A percentile compares a stretch with the other conserved stretches of the same genome.
These are phyloP conservation scores for Tephrocybe sp. DNA, from an alignment of 768 basidiomycete species.

Conservation along the genomic window DNA sequence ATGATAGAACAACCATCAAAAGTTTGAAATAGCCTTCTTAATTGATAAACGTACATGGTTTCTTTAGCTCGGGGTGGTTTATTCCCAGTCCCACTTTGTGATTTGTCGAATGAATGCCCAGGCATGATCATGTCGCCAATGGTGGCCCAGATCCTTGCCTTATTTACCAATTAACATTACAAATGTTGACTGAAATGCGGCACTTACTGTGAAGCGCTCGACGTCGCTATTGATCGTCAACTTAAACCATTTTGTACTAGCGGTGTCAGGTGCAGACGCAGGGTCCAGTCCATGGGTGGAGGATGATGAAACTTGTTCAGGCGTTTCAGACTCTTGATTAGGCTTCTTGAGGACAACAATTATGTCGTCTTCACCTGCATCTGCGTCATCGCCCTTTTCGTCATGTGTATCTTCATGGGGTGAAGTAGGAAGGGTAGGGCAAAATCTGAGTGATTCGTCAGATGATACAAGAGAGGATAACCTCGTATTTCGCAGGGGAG, in stretches of 20 bases:
- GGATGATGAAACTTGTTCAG: too few species aligned
- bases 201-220: constrained; percentile 61
- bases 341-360: constrained; percentile 2
- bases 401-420: background rate
- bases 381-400: background rate
- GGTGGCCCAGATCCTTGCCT: constrained; percentile 72
- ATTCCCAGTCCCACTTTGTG: constrained; percentile 28
- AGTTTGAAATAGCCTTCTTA: background rate
- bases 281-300: too few species aligned
- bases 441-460: background rate
- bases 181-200: constrained; percentile 7
- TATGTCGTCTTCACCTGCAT: constrained; percentile 1
- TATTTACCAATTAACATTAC: background rate
- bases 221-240: constrained; percentile 60
- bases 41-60: constrained; percentile 49
- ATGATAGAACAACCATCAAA: constrained; percentile 2
- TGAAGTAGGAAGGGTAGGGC: background rate
- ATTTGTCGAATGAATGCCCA: constrained; percentile 40
- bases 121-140: constrained; percentile 66
- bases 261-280: constrained; percentile 4
- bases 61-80: constrained; percentile 56
- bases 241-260: constrained; percentile 24
- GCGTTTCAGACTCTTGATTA: too few species aligned
- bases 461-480: background rate
- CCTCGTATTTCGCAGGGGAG: constrained; percentile 8